Base-by-base conservation (phyloP, 768 basidiomycete genomes). In the Trametes gibbosa region DNA sequence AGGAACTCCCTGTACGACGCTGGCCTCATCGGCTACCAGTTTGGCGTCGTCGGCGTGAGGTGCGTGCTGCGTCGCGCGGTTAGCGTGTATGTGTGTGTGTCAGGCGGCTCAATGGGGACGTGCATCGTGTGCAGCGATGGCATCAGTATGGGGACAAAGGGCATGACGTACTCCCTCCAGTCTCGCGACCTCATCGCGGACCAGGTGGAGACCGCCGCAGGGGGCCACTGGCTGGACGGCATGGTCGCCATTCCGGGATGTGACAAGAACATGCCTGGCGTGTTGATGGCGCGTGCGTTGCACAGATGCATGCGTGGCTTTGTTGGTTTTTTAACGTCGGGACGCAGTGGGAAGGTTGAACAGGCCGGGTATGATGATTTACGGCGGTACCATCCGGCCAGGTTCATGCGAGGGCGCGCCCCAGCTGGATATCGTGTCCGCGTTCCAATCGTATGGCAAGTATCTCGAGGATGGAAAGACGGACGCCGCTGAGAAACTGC, bases 201-300 rank as follows among this genome's bases (percentile, higher is more conserved):
- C 75, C 86, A 89, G 70, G 95, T 99, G 19, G 96, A 98, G 76
- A 92, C 92, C 12, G 95, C 92, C 17, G 95, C 89, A 27, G 96
- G 91, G 14, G 97, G 96, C 5, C 97, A 99, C 71, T 97, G 95
- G 85, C 84, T 99, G 14, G 97, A 98, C 68, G 97, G 94, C 40
- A 92, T 97, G 90, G 93, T 98, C 39, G 94, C 93, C 59, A 81
- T 99, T 53, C 97, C 97, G 21, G 97, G 95, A 40, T 98, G 94
- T 71, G 96, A 99, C 79, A 99, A 99, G 78, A 99, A 99, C 76
- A 98, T 99, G 96, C 97, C 97, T n/a, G 97, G 97, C 61, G 95
- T 97, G 37, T 79, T 98, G 66, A 99, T 99, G 83, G 97, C 94
- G 48, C 84, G 92, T 93, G 68, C 76, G 90, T 84, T 25, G 50